A percentile compares a stretch with the other conserved stretches of the same genome.
phyloP scores from a whole-genome alignment of 345 rosid genomes.

The Diplotaxis tenuifolia region DNA sequence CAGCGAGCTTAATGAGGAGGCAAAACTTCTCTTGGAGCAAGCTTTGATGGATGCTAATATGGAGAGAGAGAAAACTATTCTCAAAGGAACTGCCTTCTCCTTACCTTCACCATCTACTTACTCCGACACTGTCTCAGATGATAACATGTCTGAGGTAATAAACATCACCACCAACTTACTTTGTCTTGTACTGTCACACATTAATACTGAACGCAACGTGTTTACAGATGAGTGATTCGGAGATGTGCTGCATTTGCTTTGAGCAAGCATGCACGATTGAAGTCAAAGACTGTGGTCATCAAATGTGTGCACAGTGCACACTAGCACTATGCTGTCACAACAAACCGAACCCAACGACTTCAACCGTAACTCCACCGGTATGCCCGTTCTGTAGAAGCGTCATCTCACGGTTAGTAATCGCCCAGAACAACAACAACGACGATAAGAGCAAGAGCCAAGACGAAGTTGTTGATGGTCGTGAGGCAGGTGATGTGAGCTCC shows the following conservation, averaged over 20 bases:
- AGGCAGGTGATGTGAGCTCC: constrained; percentile 51
- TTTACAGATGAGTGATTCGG: constrained; percentile 74
- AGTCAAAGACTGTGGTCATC: constrained; percentile 91
- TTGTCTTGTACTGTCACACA: background rate
- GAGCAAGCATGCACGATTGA: constrained; percentile 95
- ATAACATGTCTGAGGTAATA: constrained; percentile 80
- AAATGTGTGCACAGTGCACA: constrained; percentile 97
- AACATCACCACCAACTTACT: background rate
- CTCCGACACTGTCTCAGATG: constrained; percentile 65
- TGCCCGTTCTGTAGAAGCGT: constrained; percentile 97
- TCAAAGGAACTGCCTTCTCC: constrained; percentile 63
- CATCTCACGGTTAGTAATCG: constrained; percentile 63
- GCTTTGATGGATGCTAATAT: constrained; percentile 88
- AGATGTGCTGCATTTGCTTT: constrained; percentile 93
- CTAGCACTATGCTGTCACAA: constrained; percentile 94
- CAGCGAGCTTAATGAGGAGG: constrained; percentile 84
- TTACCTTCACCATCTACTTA: constrained; percentile 63
- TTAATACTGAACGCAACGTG: background rate
- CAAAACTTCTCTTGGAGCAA: constrained; percentile 69
- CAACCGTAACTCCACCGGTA: constrained; percentile 61
- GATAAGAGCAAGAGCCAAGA: constrained; percentile 44
- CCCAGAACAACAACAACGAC: constrained; percentile 40
- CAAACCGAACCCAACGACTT: constrained; percentile 95
- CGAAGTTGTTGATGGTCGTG: constrained; percentile 47
- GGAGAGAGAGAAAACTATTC: constrained; percentile 79